A percentile compares a stretch with the other conserved stretches of the same genome.
Conservation (phyloP, 768 basidiomycete genomes). For the Tremella mesenterica region DNA sequence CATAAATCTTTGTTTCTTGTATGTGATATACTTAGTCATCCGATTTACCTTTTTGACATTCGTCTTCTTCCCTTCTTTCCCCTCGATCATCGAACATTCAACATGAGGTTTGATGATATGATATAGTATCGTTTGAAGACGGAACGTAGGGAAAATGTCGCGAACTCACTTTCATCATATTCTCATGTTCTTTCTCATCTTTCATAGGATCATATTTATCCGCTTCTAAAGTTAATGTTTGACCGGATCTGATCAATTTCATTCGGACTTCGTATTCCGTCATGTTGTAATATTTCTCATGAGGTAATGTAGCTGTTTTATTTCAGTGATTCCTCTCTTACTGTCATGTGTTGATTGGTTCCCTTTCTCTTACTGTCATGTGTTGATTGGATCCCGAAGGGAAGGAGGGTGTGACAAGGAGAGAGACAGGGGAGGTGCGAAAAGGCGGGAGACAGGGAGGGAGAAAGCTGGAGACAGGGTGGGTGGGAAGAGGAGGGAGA, state of each 20-base stretch:
- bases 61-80: no score
- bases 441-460: no score
- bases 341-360: background rate
- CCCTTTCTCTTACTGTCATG: no score
- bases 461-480: no score
- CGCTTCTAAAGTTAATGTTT: slow-evolving; percentile 62
- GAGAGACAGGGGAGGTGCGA: background rate
- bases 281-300: slow-evolving; percentile 93
- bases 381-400: no score
- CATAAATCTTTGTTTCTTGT: no score
- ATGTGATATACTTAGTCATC: no score
- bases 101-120: no score
- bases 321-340: background rate
- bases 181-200: slow-evolving; percentile 68
- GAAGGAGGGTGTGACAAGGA: background rate
- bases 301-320: slow-evolving; percentile 68
- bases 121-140: background rate
- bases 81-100: no score
- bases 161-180: slow-evolving; percentile 63
- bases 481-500: no score
- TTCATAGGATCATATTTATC: slow-evolving; percentile 65
- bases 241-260: slow-evolving; percentile 73
- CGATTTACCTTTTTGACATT: no score
- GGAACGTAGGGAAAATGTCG: no score
- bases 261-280: slow-evolving; percentile 74